Conservation (phyloP, 139 green algal genomes). For the Trebouxia sp. region DNA sequence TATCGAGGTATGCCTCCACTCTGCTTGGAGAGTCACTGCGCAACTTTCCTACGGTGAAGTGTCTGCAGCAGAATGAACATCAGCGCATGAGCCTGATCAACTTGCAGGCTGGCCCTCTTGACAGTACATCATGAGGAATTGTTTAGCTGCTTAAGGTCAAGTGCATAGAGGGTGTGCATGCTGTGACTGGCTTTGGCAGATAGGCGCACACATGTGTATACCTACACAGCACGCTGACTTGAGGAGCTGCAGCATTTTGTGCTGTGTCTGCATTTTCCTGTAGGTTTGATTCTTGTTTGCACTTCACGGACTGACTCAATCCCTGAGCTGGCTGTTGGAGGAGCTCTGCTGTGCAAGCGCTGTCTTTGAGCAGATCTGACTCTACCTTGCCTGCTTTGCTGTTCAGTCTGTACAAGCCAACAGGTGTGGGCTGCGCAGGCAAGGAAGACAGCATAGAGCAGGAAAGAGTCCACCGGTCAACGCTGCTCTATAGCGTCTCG, state of each 20-base stretch:
- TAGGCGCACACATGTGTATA: not conserved
- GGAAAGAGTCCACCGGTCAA: not conserved
- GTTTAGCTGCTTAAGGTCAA: too few relatives aligned
- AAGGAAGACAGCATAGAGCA: not conserved
- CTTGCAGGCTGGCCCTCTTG: too few relatives aligned
- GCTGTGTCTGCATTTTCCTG: not conserved
- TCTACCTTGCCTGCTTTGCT: not conserved
- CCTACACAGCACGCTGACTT: not conserved
- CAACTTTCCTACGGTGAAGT: not conserved
- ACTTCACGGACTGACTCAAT: too few relatives aligned
- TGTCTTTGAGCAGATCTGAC: not conserved
- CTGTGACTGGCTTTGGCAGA: too few relatives aligned
- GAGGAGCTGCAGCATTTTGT: not conserved
- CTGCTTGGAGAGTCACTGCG: slow-evolving; percentile 1
- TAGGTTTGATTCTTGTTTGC: too few relatives aligned
- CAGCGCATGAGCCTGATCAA: too few relatives aligned
- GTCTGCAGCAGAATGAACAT: not conserved
- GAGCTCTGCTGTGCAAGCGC: not conserved
- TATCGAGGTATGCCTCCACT: not conserved
- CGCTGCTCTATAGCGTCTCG: too few relatives aligned
- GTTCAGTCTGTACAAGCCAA: not conserved
- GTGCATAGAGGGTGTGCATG: too few relatives aligned
- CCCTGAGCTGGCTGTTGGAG: too few relatives aligned
- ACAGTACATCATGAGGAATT: too few relatives aligned
- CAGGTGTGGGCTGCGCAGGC: not conserved